These are phyloP conservation scores for Lentinula sp. DNA, from an alignment of 768 basidiomycete genomes.

Conservation along the genomic window DNA sequence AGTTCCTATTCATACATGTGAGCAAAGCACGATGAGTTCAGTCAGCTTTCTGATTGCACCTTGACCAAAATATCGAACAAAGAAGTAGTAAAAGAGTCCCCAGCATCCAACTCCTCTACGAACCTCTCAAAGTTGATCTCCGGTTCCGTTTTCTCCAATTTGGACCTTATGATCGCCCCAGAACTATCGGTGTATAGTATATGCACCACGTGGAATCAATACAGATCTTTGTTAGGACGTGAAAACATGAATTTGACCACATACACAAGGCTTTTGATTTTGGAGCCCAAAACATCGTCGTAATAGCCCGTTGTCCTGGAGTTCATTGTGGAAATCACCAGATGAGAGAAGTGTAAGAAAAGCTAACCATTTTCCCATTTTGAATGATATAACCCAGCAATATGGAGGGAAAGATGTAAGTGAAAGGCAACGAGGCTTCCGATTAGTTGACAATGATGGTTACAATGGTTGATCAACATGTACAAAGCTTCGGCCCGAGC, in stretches of 20 bases:
- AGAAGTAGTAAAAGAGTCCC: constrained; percentile 75
- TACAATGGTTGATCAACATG: neutral
- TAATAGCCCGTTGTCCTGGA: constrained; percentile 65
- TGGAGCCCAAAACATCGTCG: constrained; percentile 67
- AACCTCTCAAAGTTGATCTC: constrained; percentile 69
- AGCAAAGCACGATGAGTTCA: neutral
- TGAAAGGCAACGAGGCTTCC: neutral
- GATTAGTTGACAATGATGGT: neutral
- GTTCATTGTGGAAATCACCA: neutral
- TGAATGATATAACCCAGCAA: neutral
- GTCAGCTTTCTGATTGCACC: constrained; percentile 32
- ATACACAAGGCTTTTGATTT: constrained; percentile 77
- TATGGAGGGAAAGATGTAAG: neutral
- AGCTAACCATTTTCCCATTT: constrained; percentile 70
- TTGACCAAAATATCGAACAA: constrained; percentile 74
- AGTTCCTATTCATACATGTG: constrained; percentile 47
- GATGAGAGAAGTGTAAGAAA: constrained; percentile 3
- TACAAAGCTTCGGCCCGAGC: neutral
- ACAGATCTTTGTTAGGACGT: neutral
- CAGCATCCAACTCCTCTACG: constrained; percentile 69
- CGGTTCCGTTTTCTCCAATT: constrained; percentile 59
- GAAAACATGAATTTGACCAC: constrained; percentile 18
- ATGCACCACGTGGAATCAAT: constrained; percentile 4
- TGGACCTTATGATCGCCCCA: constrained; percentile 65
- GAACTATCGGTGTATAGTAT: constrained; percentile 32